Base-by-base conservation (phyloP, 192 early-diverging fungal species). In the Entophlyctis luteolus region DNA sequence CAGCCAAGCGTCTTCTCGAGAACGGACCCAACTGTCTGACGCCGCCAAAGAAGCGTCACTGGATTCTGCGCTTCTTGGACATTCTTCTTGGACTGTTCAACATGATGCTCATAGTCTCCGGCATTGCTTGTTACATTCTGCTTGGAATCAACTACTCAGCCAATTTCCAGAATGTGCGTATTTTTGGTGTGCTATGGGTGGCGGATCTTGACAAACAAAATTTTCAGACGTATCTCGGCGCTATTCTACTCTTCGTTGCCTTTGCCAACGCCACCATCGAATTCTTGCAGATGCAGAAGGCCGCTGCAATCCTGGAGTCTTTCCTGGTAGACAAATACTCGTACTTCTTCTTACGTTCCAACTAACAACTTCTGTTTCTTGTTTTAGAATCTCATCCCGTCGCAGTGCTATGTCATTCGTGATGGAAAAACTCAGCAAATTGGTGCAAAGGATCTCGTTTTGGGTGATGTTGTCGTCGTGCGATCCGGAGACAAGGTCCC, bases 1-100 rank as follows among this genome's bases (percentile, higher is more conserved):
- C 60, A 18, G 55, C 58, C 20, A 48, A 60, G 36, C 52, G 68
- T 12, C 47, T 69, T 4, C 60, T 23, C 4, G 58, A 62, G 48
- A 55, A 65, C 59, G 81, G 81, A 10, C 46, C 70, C 33, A 97
- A 97, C 75, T 67, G 81, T 29, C 77, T 93, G 36, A 85, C 90
- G 1, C 89, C 90, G 31, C 90, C 91, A 36, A 87, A 88, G 73
- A 86, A 83, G 55, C 85, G 81, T 57, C 86, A 85, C 47, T 78
- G 82, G 48, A 71, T 87, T 35, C 72, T 89, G 52, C 86, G 86
- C 55, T 94, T 87, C 62, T 62, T 97, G 12, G 81, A 91, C 60
- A 89, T 86, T 67, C 72, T 97, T 32, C 63, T 77, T 12, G 87
- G 86, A 27, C 75, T 95, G 18, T 97, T 97, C 81, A 97, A 97